A percentile compares a stretch with the other conserved stretches of the same genome.
phyloP scores from a whole-genome alignment of 805 yeast genomes.

The Cyberlindnera mycetangii region DNA sequence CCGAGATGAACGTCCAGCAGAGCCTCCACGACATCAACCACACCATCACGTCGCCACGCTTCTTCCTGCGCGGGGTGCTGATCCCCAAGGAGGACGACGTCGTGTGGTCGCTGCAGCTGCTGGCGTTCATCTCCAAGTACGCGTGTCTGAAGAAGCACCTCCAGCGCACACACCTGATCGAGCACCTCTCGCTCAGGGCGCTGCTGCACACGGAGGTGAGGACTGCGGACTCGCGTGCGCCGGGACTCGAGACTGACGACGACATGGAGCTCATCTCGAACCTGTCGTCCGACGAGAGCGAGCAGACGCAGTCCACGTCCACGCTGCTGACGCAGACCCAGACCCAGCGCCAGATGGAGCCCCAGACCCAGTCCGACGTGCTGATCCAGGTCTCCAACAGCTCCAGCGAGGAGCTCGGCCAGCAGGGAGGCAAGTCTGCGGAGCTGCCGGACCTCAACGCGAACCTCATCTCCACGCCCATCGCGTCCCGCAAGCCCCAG shows the following conservation, averaged over 20 bases:
- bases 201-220: constrained; percentile 15
- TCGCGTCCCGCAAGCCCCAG: too few relatives aligned
- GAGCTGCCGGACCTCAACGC: constrained; percentile 14
- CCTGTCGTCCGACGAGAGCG: constrained; percentile 20
- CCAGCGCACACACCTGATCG: constrained; percentile 73
- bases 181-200: constrained; percentile 57
- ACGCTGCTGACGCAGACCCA: neutral
- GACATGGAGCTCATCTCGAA: constrained; percentile 34
- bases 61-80: constrained; percentile 64
- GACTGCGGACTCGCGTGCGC: constrained; percentile 26
- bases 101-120: constrained; percentile 85
- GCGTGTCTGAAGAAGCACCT: constrained; percentile 71
- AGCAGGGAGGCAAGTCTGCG: constrained; percentile 12
- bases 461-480: constrained; percentile 5
- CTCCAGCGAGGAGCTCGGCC: constrained; percentile 12
- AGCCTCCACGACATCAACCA: constrained; percentile 23
- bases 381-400: constrained; percentile 14
- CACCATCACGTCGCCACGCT: constrained; percentile 44
- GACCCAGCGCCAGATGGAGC: too few relatives aligned
- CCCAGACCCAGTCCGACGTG: constrained; percentile 12
- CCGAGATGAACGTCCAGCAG: constrained; percentile 11
- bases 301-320: constrained; percentile 4
- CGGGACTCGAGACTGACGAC: constrained; percentile 32
- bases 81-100: constrained; percentile 92
- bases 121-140: constrained; percentile 92